Evolutionary conservation across 2,329 filamentous ascomycete genomes (phyloP), one percentile per base, ranked within the genome.

Genomic region (Colletotrichum acutatum): DNA sequence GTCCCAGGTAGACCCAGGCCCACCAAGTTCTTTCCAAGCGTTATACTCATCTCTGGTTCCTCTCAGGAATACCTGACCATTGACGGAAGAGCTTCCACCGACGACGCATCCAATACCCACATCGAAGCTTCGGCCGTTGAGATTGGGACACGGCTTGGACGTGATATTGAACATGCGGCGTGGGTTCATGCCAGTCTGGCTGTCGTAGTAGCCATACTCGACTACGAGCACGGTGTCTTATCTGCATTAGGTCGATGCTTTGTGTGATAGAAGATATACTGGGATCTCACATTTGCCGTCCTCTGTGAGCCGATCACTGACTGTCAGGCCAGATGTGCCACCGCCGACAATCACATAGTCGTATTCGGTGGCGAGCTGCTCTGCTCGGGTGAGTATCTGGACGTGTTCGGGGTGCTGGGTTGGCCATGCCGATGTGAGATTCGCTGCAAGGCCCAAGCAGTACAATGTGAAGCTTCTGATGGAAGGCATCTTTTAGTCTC

Each of bases 11-110:
- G 84, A 87, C 3, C 83, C 85, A 0, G 81, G 76, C 52, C 86
- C 86, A 0, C 86, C 87, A 1, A 89, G 76, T 3, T 78, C 77
- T 46, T 80, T 80, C 86, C 86, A 88, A 1, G 80, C 78, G 61
- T 87, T 79, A 59, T 86, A 86, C 52, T 85, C 84, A 0, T 78
- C 76, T n/a, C 77, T 76, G 5, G 79, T 78, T 1, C 82, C 81
- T 14, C 82, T 78, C 42, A 81, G 77, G 75, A 80, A 83, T 32
- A 83, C 78, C 75, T 84, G 80, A 14, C 78, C 80, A 76, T 86
- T 86, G 60, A 85, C 75, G 6, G 80, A 80, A 4, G 80, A 82
- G 16, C 82, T 80, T 11, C 85, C 84, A 22, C 85, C 84, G 52
- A 83, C 78, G 16, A 81, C 80, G 32, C 77, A 75, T 19, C 80